phyloP scores from a whole-genome alignment of 2,329 filamentous ascomycete species.

The Fusarium newnesense region DNA sequence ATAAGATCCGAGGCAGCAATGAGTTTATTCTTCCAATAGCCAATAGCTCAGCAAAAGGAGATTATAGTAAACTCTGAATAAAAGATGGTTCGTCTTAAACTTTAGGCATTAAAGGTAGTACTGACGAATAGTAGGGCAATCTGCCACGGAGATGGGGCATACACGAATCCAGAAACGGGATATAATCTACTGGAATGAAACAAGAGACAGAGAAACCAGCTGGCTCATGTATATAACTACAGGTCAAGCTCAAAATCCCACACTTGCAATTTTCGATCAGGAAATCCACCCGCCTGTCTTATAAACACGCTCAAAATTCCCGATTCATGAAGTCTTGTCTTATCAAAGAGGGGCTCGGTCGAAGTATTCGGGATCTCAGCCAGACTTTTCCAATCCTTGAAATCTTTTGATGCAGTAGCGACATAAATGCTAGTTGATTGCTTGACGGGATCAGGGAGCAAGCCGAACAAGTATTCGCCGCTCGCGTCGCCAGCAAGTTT shows the following conservation, averaged over 20 bases:
- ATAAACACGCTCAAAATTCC: conserved; percentile 24
- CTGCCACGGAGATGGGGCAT: too few species aligned
- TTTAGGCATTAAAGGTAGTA: too few species aligned
- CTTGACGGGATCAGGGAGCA: conserved; percentile 10
- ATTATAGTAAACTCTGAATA: accelerated
- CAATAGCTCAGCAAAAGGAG: not conserved
- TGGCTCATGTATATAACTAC: not conserved
- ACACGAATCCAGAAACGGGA: not conserved
- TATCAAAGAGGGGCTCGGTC: conserved; percentile 27
- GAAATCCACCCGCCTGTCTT: conserved; percentile 15
- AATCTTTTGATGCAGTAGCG: not conserved
- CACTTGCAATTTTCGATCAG: conserved; percentile 24
- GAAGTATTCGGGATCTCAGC: conserved; percentile 25
- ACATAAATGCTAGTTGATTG: conserved; percentile 13
- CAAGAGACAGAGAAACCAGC: not conserved
- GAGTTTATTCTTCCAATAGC: not conserved
- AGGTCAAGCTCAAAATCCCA: conserved; percentile 34
- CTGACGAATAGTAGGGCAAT: too few species aligned
- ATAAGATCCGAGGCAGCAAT: not conserved
- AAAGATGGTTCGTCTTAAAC: too few species aligned
- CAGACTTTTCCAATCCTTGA: conserved; percentile 22
- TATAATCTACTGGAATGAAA: not conserved
- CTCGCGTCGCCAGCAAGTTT: conserved; percentile 26
- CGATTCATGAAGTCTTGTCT: not conserved
- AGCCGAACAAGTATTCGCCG: conserved; percentile 16